Base-by-base conservation (phyloP, 1,284 basidiomycete genomes). In the Xerocomus minutiporus region DNA sequence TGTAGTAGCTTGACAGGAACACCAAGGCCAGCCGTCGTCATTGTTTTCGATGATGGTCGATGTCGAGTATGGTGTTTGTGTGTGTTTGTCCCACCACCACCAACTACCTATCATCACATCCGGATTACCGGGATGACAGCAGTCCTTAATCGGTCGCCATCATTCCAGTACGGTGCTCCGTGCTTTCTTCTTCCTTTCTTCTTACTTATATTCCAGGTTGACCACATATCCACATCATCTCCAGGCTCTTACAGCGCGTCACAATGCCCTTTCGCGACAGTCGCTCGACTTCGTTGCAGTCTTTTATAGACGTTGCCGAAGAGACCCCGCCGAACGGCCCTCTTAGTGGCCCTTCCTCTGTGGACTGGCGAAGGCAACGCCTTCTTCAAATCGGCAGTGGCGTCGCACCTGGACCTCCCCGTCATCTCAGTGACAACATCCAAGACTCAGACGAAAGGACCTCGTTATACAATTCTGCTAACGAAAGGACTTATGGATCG, bases 1-100 rank as follows among this genome's bases (percentile, higher is more conserved):
- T 96, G 93, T 43, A 96, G 77, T 42, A 96, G 83, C 72, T 96
- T 96, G 60, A 95, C 88, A 59, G 93, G 93, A 51, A 96, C 90
- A 70, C 92, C 91, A 61, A 94, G 83, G 58, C 89, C 84, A 54
- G 72, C 63, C 23, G 63, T 68, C 50, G 66, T 26, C 66, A 71
- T 68, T 43, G 15, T 52, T 48, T 47, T 46, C 57, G 52, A 49
- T 59, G 53, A 48, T 53, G 38, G 55, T 52, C 42, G 38, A 31
- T 35, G 38, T 20, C 20, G 52, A 57, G 48, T 11, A 43, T 17
- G 9, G 12, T 56, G 46, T 65, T 65, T 59, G 54, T 20, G n/a
- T 32, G 1, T 67, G 2, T 71, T 71, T 68, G 61, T 46, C 9
- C 11, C 6, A 7, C 17, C 3, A 8, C 43, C 20, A 8, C 39